Base-by-base conservation (phyloP, 2,329 filamentous ascomycete species). In the Fusarium pininemorale region DNA sequence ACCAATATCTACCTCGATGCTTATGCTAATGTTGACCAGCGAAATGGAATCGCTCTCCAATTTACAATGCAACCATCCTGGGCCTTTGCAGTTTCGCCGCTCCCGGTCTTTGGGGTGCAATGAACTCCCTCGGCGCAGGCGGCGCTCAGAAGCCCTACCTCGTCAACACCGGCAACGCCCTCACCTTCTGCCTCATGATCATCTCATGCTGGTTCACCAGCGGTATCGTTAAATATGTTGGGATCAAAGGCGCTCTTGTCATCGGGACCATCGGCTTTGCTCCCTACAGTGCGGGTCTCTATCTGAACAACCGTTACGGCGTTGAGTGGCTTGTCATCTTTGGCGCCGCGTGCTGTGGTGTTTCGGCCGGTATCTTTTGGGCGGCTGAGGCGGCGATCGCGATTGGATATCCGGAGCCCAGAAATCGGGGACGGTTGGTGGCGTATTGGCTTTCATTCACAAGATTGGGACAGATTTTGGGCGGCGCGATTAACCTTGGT, bases 401-500 rank as follows among this genome's bases (percentile, higher is more conserved):
- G 0, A 86, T 93, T 13, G 85, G 88, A 0, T 93, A 93, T 69
- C 91, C 91, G 0, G 91, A 93, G 69, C 90, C 90, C 0, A 87
- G 87, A 59, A 91, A 91, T 37, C 85, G 88, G 72, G 90, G 89
- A 0, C 84, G 85, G 3, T 87, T 89, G 53, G 82, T 93, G 1
- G 91, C 90, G 0, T 89, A 91, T 73, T 93, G 91, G 91, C 83
- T 93, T 22, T 82, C 81, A 1, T 86, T 83, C 84, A 28, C 90
- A 87, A 3, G 90, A 89, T 75, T 90, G 91, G 72, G 76, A 3
- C 73, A 77, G 38, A 75, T 78, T 16, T 79, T 93, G 1, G 91
- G 91, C 3, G 91, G 91, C 11, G 90, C 90, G 1, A 90, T 93
- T 74, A 92, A 91, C 54, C 80, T 93, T 2, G 90, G 90, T 0